Evolutionary conservation across 257 asterid species (phyloP).

Genomic region (Przewalskia tangutica): DNA sequence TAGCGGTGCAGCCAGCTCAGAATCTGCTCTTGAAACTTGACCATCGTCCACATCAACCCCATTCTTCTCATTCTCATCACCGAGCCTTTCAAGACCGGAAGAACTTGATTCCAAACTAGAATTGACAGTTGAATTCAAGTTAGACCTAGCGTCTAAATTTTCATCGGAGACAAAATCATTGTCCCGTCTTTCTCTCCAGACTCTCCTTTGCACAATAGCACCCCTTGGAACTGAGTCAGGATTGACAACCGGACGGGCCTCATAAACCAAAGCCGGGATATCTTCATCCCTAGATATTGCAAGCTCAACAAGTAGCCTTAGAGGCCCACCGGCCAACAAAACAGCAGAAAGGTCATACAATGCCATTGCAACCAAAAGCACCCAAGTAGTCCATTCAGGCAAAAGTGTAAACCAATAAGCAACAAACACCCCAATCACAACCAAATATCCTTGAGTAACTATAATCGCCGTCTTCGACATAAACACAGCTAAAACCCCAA

Average conservation of each 20-base stretch:
- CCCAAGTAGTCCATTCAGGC: constrained; percentile 99
- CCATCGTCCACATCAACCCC: constrained; percentile 39
- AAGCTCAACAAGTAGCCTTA: constrained; percentile 90
- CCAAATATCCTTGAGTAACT: constrained; percentile 67
- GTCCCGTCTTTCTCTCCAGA: constrained; percentile 58
- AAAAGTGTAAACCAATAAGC: constrained; percentile 96
- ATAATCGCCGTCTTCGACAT: constrained; percentile 65
- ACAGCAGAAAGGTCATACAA: constrained; percentile 97
- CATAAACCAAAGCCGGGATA: constrained; percentile 96
- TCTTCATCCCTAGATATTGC: constrained; percentile 91
- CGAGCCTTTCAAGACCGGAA: neutral
- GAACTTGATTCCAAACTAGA: neutral
- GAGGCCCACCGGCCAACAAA: constrained; percentile 88
- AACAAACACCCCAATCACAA: constrained; percentile 81
- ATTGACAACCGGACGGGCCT: constrained; percentile 63
- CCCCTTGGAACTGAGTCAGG: constrained; percentile 16
- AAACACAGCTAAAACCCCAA: constrained; percentile 74
- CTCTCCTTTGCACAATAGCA: constrained; percentile 46
- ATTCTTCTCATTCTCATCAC: constrained; percentile 26
- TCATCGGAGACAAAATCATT: constrained; percentile 17
- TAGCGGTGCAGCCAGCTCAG: constrained; percentile 73
- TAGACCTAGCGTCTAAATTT: constrained; percentile 8
- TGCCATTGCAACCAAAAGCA: constrained; percentile 86
- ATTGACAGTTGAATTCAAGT: constrained; percentile 6
- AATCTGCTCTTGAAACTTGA: constrained; percentile 18